phyloP scores from a whole-genome alignment of 768 basidiomycete species.

The Mrakia frigida region DNA sequence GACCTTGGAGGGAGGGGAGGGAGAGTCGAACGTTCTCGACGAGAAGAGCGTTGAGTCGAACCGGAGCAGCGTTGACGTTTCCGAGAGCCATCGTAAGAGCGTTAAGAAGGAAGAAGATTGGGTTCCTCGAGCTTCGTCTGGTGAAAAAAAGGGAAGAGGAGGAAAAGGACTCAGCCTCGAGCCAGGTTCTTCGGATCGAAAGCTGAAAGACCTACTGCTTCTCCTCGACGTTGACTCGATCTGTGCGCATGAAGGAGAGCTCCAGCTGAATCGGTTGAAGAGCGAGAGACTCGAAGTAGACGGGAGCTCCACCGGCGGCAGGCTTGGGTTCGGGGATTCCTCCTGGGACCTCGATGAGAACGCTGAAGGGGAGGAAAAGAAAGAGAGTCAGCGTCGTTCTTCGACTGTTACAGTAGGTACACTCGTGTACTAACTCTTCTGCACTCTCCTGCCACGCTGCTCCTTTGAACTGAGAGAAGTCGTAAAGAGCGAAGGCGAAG shows the following conservation, averaged over 20 bases:
- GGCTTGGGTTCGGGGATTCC: constrained; percentile 50
- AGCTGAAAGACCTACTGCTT: constrained; percentile 52
- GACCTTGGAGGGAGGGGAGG: constrained; percentile 71
- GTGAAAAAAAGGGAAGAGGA: not conserved
- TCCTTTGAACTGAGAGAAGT: constrained; percentile 86
- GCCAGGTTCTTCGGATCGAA: not conserved
- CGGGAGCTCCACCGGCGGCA: constrained; percentile 57
- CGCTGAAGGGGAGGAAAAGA: constrained; percentile 46
- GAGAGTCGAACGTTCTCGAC: constrained; percentile 91
- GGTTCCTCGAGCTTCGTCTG: constrained; percentile 59
- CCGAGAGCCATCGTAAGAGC: constrained; percentile 95
- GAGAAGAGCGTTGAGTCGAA: constrained; percentile 87
- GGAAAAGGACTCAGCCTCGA: not conserved
- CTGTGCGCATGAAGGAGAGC: constrained; percentile 95
- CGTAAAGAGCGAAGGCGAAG: constrained; percentile 83
- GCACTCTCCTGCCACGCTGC: constrained; percentile 75
- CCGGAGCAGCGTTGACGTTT: constrained; percentile 90
- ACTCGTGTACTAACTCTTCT: too few species aligned
- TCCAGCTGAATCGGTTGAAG: constrained; percentile 88
- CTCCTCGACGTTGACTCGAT: constrained; percentile 84
- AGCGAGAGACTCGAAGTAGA: constrained; percentile 94
- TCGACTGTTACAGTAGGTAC: too few species aligned
- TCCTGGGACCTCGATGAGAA: constrained; percentile 65
- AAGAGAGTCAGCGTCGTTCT: not conserved
- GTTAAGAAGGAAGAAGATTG: constrained; percentile 85